Base-by-base conservation (phyloP, 2,329 filamentous ascomycete species). In the Neofusicoccum sp. region DNA sequence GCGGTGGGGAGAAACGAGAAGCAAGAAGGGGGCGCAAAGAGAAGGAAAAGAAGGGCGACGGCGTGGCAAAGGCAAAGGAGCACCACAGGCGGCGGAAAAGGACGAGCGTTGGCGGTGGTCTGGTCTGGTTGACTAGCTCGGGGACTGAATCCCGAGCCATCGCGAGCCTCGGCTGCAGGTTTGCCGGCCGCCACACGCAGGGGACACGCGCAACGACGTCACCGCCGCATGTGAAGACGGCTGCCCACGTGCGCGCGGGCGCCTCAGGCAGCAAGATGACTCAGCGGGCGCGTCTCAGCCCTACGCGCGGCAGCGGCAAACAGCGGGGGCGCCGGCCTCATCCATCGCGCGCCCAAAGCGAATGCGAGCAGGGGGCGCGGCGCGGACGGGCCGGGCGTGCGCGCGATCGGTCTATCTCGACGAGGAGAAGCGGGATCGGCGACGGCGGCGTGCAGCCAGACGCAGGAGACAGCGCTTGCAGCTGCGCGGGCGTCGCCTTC, bases 101-200 rank as follows among this genome's bases (percentile, higher is more conserved):
- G 31, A 20, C 34, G 16, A 34, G 26, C 54, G 31, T 33, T 40
- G 34, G 20, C 36, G 44, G 24, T 6, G 49, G n/a, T n/a, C n/a
- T 54, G 49, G 34, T 51, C 48, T 12, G 30, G 34, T 54, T n/a
- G 3, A 38, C 48, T 54, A n/a, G 49, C n/a, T 56, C 51, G 34
- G 45, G 57, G 45, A 60, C 12, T 38, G 31, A 31, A 33, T 60
- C 47, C 57, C 57, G 57, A 59, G 57, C 24, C 51, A 60, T 60
- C 57, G 57, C 28, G 57, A 60, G 57, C 57, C 57, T 60, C 57
- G 57, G 57, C 36, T 60, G 33, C 34, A 24, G 31, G 44, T 38
- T 38, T 58, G 54, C 54, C 57, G 57, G 34, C 44, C 11, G 34
- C 26, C 31, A 20, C 38, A 60, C 26, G 57, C 57, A 51, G 36